phyloP scores from a whole-genome alignment of 1,139 yeast genomes.

The Sugiyamaella pinicola region DNA sequence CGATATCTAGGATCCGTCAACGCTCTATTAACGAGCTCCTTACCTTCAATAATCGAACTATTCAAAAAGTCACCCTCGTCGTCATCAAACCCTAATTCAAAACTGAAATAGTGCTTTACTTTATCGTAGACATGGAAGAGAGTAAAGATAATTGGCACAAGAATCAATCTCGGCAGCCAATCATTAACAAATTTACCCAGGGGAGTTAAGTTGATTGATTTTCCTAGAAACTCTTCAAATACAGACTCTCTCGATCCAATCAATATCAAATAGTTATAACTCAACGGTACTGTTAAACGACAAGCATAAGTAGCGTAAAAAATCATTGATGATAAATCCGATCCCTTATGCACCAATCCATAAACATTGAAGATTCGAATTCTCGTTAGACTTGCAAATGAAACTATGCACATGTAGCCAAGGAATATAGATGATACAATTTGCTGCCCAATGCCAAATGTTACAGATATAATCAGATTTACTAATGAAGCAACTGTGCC shows the following conservation, averaged over 20 bases:
- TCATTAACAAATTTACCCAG: constrained; percentile 72
- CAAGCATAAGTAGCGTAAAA: constrained; percentile 83
- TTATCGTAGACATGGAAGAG: constrained; percentile 70
- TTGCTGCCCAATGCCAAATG: constrained; percentile 43
- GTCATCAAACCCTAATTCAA: constrained; percentile 55
- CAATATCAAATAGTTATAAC: constrained; percentile 74
- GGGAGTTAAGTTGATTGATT: constrained; percentile 73
- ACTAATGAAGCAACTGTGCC: constrained; percentile 66
- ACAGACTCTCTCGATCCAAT: constrained; percentile 52
- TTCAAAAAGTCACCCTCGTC: constrained; percentile 38
- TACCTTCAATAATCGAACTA: constrained; percentile 42
- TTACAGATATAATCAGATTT: constrained; percentile 49
- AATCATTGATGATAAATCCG: constrained; percentile 73
- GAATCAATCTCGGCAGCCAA: constrained; percentile 70
- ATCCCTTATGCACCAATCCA: constrained; percentile 64
- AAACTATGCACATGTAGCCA: constrained; percentile 66
- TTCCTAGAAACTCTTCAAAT: constrained; percentile 63
- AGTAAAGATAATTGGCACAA: constrained; percentile 67
- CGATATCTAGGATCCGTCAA: constrained; percentile 38
- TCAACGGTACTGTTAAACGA: constrained; percentile 77
- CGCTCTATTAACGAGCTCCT: constrained; percentile 43
- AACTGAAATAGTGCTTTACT: constrained; percentile 54
- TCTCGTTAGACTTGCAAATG: constrained; percentile 66
- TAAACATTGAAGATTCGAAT: constrained; percentile 74
- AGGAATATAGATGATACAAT: constrained; percentile 50